phyloP scores from a whole-genome alignment of 345 rosid species.

The Boechera divaricarpa region DNA sequence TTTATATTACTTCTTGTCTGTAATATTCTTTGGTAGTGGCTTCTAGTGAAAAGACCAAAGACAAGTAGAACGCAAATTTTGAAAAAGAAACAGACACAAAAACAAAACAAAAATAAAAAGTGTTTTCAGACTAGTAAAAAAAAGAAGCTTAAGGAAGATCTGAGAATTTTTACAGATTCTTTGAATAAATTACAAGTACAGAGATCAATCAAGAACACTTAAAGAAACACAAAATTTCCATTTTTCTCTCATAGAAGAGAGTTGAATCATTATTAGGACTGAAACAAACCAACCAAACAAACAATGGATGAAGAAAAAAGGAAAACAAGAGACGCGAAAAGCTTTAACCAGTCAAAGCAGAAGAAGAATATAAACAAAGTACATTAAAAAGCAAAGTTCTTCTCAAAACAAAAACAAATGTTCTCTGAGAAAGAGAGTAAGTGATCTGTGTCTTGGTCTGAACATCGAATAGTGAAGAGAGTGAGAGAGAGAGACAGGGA shows the following conservation, averaged over 20 bases:
- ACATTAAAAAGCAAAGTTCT: too few species aligned
- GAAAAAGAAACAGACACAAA: neutral
- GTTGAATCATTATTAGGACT: conserved; percentile 20
- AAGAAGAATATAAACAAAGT: neutral
- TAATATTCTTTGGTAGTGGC: conserved; percentile 41
- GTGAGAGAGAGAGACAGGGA: neutral
- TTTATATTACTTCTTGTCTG: conserved; percentile 11
- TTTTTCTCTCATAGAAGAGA: conserved; percentile 42
- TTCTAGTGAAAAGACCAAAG: conserved; percentile 33
- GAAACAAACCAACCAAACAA: neutral
- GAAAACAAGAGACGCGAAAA: too few species aligned
- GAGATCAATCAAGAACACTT: neutral
- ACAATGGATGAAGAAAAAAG: conserved; percentile 3
- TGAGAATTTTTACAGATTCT: conserved; percentile 36
- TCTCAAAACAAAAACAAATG: too few species aligned
- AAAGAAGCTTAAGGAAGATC: conserved; percentile 35
- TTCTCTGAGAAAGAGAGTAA: too few species aligned
- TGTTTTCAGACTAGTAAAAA: neutral
- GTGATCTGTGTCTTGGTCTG: conserved; percentile 4
- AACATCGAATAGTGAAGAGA: conserved; percentile 44
- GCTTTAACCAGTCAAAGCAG: neutral
- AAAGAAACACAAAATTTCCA: too few species aligned
- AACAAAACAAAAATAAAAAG: neutral
- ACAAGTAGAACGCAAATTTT: conserved; percentile 31
- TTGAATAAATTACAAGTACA: neutral